These are phyloP conservation scores for Ochromonadaceae sp. DNA, from an alignment of 352 stramenopile genomes.

Conservation along the genomic window DNA sequence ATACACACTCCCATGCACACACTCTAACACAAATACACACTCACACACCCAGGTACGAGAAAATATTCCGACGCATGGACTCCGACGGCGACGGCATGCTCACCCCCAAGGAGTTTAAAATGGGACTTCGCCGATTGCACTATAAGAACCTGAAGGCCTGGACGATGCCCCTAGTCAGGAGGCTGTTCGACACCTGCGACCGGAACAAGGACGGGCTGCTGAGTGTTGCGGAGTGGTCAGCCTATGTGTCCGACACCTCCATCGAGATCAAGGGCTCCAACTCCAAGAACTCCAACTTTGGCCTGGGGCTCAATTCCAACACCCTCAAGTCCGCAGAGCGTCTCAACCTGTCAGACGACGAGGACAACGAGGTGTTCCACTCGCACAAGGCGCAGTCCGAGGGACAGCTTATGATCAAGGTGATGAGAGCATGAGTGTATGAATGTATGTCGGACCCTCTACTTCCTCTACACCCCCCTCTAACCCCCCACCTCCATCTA, in stretches of 20 bases:
- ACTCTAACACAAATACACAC: too few species aligned
- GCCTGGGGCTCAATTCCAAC: too few species aligned
- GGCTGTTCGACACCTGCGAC: slow-evolving; percentile 16
- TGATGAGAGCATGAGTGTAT: too few species aligned
- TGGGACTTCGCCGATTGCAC: background rate
- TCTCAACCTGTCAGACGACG: slow-evolving; percentile 13
- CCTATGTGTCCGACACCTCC: too few species aligned
- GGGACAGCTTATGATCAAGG: background rate
- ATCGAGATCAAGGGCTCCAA: too few species aligned
- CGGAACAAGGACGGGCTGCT: slow-evolving; percentile 5
- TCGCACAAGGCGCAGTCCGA: background rate
- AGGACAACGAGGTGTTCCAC: background rate
- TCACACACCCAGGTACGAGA: slow-evolving; percentile 11
- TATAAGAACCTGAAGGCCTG: slow-evolving; percentile 3
- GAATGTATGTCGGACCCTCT: too few species aligned
- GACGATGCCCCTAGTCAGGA: background rate
- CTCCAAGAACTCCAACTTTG: too few species aligned
- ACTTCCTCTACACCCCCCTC: too few species aligned
- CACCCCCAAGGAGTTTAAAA: background rate
- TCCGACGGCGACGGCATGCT: slow-evolving; percentile 10
- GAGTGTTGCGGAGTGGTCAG: too few species aligned
- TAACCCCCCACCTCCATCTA: too few species aligned
- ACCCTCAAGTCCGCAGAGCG: too few species aligned
- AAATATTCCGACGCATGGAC: slow-evolving; percentile 13
- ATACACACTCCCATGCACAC: too few species aligned